A percentile compares a stretch with the other conserved stretches of the same genome.
Evolutionary conservation across 2,329 filamentous ascomycete genomes (phyloP).

Genomic region (Ophiostoma sp.): DNA sequence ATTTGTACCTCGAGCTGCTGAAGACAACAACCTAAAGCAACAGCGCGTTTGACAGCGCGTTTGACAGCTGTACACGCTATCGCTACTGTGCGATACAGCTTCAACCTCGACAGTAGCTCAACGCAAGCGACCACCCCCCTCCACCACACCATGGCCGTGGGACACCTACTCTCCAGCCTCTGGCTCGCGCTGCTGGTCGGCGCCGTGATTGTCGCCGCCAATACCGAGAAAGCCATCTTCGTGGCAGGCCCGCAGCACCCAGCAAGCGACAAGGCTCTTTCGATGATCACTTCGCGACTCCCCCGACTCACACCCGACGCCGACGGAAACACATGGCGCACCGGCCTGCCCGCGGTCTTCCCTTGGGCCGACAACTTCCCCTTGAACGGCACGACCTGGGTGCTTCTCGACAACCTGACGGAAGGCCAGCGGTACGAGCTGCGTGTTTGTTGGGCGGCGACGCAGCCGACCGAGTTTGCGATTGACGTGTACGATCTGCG

Average conservation of each 20-base stretch:
- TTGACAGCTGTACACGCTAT: not conserved
- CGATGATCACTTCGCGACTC: too few relatives aligned
- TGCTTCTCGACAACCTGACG: conserved; percentile 69
- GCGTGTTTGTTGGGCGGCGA: conserved; percentile 89
- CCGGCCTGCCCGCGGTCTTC: conserved; percentile 67
- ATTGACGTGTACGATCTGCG: conserved; percentile 65
- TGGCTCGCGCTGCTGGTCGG: conserved; percentile 29
- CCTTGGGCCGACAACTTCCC: conserved; percentile 53
- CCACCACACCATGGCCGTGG: not conserved
- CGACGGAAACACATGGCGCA: conserved; percentile 52
- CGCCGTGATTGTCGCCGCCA: conserved; percentile 51
- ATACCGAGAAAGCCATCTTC: conserved; percentile 92
- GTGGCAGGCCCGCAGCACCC: conserved; percentile 47
- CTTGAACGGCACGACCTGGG: conserved; percentile 74
- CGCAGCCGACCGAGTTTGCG: conserved; percentile 83
- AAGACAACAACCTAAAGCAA: not conserved
- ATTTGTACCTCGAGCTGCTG: not conserved
- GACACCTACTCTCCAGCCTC: not conserved
- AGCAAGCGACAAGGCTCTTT: not conserved
- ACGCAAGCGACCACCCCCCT: not conserved
- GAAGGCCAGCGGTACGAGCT: conserved; percentile 82
- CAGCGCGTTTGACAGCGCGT: not conserved
- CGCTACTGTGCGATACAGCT: not conserved
- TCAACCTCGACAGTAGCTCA: not conserved
- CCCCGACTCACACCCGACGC: conserved; percentile 22